Base-by-base conservation (phyloP, 768 basidiomycete genomes). In the Serpula lacrymans region DNA sequence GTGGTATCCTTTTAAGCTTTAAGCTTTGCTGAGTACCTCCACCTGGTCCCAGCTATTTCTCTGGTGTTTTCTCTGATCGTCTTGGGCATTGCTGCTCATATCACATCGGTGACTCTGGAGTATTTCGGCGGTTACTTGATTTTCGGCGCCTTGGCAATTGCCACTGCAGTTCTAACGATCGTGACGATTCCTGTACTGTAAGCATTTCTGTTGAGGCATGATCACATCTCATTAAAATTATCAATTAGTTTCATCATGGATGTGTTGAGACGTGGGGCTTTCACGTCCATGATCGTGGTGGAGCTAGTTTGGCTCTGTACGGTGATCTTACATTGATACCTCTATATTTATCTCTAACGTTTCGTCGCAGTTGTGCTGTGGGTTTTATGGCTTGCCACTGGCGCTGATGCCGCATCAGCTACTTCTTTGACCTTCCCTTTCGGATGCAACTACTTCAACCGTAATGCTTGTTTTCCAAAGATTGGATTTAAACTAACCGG, bases 341-440 rank as follows among this genome's bases (percentile, higher is more conserved):
- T 14, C 31, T 33, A 29, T 9, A 29, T n/a, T 14, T 14, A 14
- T 18, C 14, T 18, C 20, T 6, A 33, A 6, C 11, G 25, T 30
- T 22, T 3, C 17, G 18, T 44, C 34, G 10, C 38, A 65, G 66
- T 41, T 16, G 5, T 62, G 33, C 56, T 73, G 18, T 63, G 58
- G 52, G 37, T 70, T 28, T 48, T 72, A 23, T 73, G 65, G 71
- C 57, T 72, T 18, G 60, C 67, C 12, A 50, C 58, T 20, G 71
- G 49, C 3, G 62, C 54, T 3, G 47, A 59, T 26, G 39, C 67
- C 2, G 56, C 53, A 11, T 8, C 39, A n/a, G 6, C 21, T 2
- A 36, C 5, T 4, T 12, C 6, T 9, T 5, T 38, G n/a, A 28
- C 8, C 28, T 54, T 51, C 38, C 38, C 46, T 6, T 23, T 21